These are phyloP conservation scores for Cantharellus cinnabarinus DNA, from an alignment of 768 basidiomycete genomes.

Conservation along the genomic window DNA sequence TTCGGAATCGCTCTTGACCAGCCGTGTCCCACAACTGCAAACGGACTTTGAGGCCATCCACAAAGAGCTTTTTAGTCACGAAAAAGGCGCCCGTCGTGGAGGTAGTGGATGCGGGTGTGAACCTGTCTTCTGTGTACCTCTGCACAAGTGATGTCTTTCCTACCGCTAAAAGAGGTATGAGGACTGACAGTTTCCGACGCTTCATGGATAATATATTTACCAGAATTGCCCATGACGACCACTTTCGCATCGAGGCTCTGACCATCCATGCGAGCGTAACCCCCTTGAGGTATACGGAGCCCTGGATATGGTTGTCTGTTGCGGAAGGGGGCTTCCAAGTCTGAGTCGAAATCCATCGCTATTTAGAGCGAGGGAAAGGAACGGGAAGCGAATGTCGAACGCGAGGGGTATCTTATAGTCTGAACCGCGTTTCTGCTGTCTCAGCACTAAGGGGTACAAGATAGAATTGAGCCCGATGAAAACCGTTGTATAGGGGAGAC, in stretches of 20 bases:
- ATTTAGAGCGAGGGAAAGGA: too few species aligned
- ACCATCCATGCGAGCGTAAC: not conserved
- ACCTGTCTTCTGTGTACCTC: slow-evolving; percentile 79
- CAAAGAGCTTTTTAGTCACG: slow-evolving; percentile 75
- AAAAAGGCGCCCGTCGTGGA: slow-evolving; percentile 88
- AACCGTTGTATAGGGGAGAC: too few species aligned
- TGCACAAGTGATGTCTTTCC: slow-evolving; percentile 84
- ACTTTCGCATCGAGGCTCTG: slow-evolving; percentile 78
- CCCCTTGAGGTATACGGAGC: not conserved
- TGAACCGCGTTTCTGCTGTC: too few species aligned
- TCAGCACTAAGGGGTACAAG: too few species aligned
- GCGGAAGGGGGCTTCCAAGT: not conserved
- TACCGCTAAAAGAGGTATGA: slow-evolving; percentile 34
- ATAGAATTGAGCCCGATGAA: too few species aligned
- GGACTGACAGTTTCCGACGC: not conserved
- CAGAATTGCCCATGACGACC: slow-evolving; percentile 78
- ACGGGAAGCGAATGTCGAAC: too few species aligned
- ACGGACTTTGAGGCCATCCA: slow-evolving; percentile 70
- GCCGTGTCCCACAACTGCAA: slow-evolving; percentile 87
- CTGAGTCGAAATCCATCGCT: not conserved
- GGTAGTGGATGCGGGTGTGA: slow-evolving; percentile 71
- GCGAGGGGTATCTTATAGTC: too few species aligned
- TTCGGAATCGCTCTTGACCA: slow-evolving; percentile 81
- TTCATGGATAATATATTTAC: slow-evolving; percentile 13
- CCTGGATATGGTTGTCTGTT: not conserved